phyloP scores from a whole-genome alignment of 192 early-diverging fungal species.

The Jimgerdemannia flammicorona region DNA sequence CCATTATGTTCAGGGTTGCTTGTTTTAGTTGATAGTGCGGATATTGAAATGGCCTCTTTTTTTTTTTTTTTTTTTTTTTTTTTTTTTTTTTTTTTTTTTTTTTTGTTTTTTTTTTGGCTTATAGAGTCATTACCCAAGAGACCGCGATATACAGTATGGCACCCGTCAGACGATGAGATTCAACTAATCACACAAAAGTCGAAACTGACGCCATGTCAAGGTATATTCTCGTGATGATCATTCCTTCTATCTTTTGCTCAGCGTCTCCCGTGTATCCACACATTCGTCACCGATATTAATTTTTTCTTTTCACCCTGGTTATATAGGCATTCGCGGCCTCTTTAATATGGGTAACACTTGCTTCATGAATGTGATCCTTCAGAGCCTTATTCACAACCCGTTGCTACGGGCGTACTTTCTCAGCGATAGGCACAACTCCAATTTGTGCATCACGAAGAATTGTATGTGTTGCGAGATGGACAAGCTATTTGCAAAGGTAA shows the following conservation, averaged over 20 bases:
- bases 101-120: too few relatives aligned
- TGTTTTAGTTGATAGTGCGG: not conserved
- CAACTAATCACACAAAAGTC: conserved; percentile 43
- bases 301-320: too few relatives aligned
- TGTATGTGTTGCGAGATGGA: conserved; percentile 98
- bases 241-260: too few relatives aligned
- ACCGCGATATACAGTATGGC: too few relatives aligned
- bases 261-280: too few relatives aligned
- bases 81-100: too few relatives aligned
- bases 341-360: conserved; percentile 94
- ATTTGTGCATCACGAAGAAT: conserved; percentile 53
- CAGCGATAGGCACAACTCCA: conserved; percentile 80
- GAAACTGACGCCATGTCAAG: conserved; percentile 45
- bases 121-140: too few relatives aligned
- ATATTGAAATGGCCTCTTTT: too few relatives aligned
- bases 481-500: conserved; percentile 69
- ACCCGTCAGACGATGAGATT: conserved; percentile 32
- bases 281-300: conserved; percentile 4
- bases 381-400: conserved; percentile 91
- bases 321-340: conserved; percentile 78
- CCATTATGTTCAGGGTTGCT: conserved; percentile 53
- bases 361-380: conserved; percentile 93
- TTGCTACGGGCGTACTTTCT: conserved; percentile 85
- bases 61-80: too few relatives aligned
- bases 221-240: conserved; percentile 12